These are phyloP conservation scores for Tylopilus sp. DNA, from an alignment of 768 basidiomycete genomes.

Conservation along the genomic window DNA sequence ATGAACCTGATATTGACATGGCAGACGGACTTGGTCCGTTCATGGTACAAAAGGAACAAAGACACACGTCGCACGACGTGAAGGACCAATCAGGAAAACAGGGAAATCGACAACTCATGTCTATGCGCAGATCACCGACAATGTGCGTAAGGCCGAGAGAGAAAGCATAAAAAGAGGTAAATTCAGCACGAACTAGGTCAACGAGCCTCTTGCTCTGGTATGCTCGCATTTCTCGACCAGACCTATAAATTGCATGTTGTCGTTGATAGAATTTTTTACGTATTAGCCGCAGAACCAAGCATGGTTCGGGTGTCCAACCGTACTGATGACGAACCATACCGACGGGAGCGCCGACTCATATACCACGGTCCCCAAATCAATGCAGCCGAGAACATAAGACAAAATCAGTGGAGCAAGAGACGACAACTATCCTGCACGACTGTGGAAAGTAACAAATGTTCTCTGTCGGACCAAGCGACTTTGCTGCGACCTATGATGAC, in stretches of 20 bases:
- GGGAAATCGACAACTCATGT: no score
- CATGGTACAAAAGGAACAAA: no score
- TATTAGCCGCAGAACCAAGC: no score
- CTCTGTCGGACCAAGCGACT: constrained; percentile 12
- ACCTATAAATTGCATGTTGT: neutral
- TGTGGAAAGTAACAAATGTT: constrained; percentile 10
- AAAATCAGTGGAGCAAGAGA: constrained; percentile 14
- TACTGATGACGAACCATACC: neutral
- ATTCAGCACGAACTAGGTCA: neutral
- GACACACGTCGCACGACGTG: no score
- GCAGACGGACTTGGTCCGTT: no score
- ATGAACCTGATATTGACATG: no score
- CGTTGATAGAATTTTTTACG: neutral
- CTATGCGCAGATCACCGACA: no score
- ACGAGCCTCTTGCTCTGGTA: neutral
- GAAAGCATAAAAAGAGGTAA: neutral
- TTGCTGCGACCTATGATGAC: constrained; percentile 12
- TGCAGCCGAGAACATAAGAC: neutral
- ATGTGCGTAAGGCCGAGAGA: no score
- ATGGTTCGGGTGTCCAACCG: constrained; percentile 22
- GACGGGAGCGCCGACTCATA: constrained; percentile 3
- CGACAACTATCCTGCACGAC: constrained; percentile 3
- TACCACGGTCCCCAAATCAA: neutral
- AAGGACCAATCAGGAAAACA: no score
- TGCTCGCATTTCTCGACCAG: neutral